Evolutionary conservation across 1,284 basidiomycete genomes (phyloP), one percentile per base, ranked within the genome.

Genomic region (Sporisorium iseilematis-ciliati): DNA sequence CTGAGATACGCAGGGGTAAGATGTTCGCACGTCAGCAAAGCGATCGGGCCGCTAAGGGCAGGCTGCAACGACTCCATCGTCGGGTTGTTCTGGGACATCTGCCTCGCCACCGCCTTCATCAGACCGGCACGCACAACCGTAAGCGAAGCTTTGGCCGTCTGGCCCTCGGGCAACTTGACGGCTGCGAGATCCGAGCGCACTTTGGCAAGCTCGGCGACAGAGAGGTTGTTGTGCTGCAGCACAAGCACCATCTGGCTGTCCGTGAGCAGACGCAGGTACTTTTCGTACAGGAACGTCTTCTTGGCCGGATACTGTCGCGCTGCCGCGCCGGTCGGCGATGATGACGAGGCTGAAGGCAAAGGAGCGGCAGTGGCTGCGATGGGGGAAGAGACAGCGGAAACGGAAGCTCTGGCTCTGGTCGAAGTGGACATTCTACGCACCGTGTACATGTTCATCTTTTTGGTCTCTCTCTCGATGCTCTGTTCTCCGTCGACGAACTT

Each of bases 361-460:
- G 54, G 54, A n/a, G 53, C 40, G 14, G 53, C 26, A 14, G 57
- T 38, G 57, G 40, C 57, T 26, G 57, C 29, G 7, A 42, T 45
- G 23, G 57, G 40, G 11, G 66, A 51, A 16, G 58, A 25, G 18
- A 65, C 33, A n/a, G 55, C 49, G 16, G 56, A 26, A 48, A 64
- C 49, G 45, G 57, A 62, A 62, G 66, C 62, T 42, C 41, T 45
- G 52, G 66, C 62, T 10, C 43, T 40, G 53, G 69, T 62, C 23
- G 77, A 64, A 26, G 66, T 65, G 66, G 57, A 65, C 41, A 65
- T 55, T 65, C 48, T 75, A 81, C 80, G 76, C 68, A 81, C 80
- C 80, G 77, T 81, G 76, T 77, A 81, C 78, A 81, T 79, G 70
- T 81, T 81, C 74, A 80, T 81, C 76, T 81, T 81, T 54, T 61